Percentiles rank a stretch among this genome's conserved stretches.
These are phyloP conservation scores for Hypomyces perniciosus DNA, from an alignment of 2,329 filamentous ascomycete genomes.

Conservation along the genomic window DNA sequence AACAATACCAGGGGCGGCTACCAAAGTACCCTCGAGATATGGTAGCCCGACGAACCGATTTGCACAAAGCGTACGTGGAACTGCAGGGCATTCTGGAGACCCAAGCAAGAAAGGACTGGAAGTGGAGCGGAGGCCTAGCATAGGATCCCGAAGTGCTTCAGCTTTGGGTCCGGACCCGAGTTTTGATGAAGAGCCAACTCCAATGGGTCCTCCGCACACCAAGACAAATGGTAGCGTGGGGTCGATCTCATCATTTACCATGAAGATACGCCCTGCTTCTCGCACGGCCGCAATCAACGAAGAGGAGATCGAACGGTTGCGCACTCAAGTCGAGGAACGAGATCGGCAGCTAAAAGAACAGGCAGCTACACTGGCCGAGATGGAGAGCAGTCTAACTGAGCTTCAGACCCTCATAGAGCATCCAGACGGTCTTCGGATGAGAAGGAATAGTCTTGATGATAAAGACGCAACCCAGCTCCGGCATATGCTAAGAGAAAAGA, in stretches of 20 bases:
- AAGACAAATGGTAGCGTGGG: slow-evolving; percentile 49
- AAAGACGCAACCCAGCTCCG: slow-evolving; percentile 73
- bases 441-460: slow-evolving; percentile 52
- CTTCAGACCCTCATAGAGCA: slow-evolving; percentile 63
- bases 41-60: slow-evolving; percentile 50
- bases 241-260: slow-evolving; percentile 49
- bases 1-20: slow-evolving; percentile 38
- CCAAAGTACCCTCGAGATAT: slow-evolving; percentile 26
- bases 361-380: slow-evolving; percentile 72
- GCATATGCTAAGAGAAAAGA: slow-evolving; percentile 84
- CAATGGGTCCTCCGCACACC: slow-evolving; percentile 45
- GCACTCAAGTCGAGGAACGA: slow-evolving; percentile 70
- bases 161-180: slow-evolving; percentile 48
- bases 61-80: slow-evolving; percentile 57
- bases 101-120: slow-evolving; percentile 50
- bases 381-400: slow-evolving; percentile 83
- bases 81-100: slow-evolving; percentile 52
- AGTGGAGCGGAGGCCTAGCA: slow-evolving; percentile 44
- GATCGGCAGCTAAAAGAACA: slow-evolving; percentile 88
- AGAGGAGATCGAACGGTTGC: slow-evolving; percentile 68
- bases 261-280: slow-evolving; percentile 48
- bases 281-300: slow-evolving; percentile 52
- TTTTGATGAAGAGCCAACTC: slow-evolving; percentile 53
- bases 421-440: slow-evolving; percentile 36
- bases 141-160: slow-evolving; percentile 52